These are phyloP conservation scores for Mortierella sp. DNA, from an alignment of 371 early-diverging fungal species.

Conservation along the genomic window DNA sequence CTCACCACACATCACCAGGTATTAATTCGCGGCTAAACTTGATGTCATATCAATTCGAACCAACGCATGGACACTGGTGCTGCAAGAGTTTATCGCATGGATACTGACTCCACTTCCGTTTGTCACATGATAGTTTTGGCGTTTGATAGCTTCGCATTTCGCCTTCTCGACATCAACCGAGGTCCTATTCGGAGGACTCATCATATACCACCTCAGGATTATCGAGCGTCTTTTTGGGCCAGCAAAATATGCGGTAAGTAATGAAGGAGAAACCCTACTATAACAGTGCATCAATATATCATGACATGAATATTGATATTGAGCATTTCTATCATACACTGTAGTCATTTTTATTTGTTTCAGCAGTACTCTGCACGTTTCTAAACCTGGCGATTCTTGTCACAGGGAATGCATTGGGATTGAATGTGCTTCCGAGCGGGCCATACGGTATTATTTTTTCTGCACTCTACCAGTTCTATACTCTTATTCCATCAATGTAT, in stretches of 20 bases:
- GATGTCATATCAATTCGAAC: neutral
- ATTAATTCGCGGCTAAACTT: neutral
- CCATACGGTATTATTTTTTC: conserved; percentile 78
- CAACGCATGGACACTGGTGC: neutral
- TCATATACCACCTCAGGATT: conserved; percentile 76
- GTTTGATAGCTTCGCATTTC: conserved; percentile 68
- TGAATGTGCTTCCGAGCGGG: conserved; percentile 70
- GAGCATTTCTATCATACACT: neutral
- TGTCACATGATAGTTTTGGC: conserved; percentile 64
- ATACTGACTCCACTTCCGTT: neutral
- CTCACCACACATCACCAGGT: conserved; percentile 77
- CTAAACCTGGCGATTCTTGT: conserved; percentile 66
- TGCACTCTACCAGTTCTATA: conserved; percentile 70
- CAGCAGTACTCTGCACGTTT: conserved; percentile 65
- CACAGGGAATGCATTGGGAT: conserved; percentile 62
- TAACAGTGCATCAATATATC: neutral
- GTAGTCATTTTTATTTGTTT: conserved; percentile 73
- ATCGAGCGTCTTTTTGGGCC: conserved; percentile 83
- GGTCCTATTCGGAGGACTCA: conserved; percentile 73
- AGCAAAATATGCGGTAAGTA: conserved; percentile 77
- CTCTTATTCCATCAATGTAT: conserved; percentile 70
- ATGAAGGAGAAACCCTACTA: neutral
- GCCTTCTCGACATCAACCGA: conserved; percentile 76
- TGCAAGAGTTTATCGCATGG: neutral
- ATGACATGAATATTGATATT: neutral